Evolutionary conservation across 2,329 filamentous ascomycete genomes (phyloP), one percentile per base, ranked within the genome.

Genomic region (Trichoderma sp.): DNA sequence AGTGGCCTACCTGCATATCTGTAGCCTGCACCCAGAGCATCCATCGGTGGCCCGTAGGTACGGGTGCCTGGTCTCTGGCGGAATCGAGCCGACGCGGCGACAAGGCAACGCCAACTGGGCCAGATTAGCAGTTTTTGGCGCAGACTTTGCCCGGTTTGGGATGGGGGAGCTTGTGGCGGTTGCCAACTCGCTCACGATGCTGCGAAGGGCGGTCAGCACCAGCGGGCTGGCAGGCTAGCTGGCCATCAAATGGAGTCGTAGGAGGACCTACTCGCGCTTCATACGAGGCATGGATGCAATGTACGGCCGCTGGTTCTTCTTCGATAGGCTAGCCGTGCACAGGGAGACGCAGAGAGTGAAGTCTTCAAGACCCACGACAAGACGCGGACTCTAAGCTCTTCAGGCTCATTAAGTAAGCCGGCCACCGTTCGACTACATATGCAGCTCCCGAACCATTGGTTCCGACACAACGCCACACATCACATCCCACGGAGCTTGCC

Each of bases 201-300:
- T 65, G 51, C 32, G 58, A 72, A 72, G 71, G 71, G 71, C 71
- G 71, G 71, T 72, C 71, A 72, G 71, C 71, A 72, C 60, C 64
- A 47, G 56, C 64, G 65, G 63, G 63, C 63, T 72, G 64, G 63
- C 70, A 30, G 56, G 39, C 39, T 68, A 39, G 64, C 36, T 56
- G 51, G 51, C 64, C 26, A 67, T 56, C 64, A 39, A 43, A 57
- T 26, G 51, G 64, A 58, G 64, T 51, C 47, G 21, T 53, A 1
- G 43, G 43, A 51, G 43, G n/a, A 9, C 51, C 63, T 7, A 26
- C 24, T 53, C 26, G 28, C 14, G 15, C 63, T 61, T 61, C 28
- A 62, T n/a, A 69, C 65, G 34, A 60, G 39, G n/a, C 66, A 43
- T 53, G 47, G 47, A 69, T 69, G 56, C 58, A 51, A 24, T 39